Percentiles rank a stretch among this genome's conserved stretches.
Evolutionary conservation across 345 rosid species (phyloP).

Genomic region (Syzygium aqueum): DNA sequence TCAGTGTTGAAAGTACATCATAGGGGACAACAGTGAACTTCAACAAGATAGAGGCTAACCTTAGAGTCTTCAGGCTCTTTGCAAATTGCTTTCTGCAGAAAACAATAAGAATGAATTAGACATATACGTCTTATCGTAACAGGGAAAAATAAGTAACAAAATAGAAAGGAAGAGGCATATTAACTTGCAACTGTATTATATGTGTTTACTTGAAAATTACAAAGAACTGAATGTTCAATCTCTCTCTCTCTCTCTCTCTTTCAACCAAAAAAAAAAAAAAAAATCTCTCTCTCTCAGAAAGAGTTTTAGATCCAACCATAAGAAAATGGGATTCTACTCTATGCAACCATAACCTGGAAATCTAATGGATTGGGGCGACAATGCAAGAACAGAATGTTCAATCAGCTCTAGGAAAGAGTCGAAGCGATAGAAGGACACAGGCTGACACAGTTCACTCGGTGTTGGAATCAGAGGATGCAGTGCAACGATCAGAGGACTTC

Average conservation of each 20-base stretch:
- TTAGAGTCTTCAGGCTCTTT: constrained; percentile 77
- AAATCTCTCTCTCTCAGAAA: neutral
- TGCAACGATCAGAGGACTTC: neutral
- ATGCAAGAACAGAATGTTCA: neutral
- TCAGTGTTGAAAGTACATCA: neutral
- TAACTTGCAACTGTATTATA: neutral
- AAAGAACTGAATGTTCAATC: neutral
- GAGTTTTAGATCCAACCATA: neutral
- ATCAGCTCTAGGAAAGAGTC: neutral
- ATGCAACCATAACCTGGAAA: neutral
- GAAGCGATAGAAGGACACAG: neutral
- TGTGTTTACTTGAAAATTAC: neutral
- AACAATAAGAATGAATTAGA: neutral
- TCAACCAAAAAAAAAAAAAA: too few species aligned
- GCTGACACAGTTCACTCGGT: neutral
- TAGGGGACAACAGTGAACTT: neutral
- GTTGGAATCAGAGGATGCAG: neutral
- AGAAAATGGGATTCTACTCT: neutral
- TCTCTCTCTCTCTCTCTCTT: neutral
- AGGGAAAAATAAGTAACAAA: neutral
- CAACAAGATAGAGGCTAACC: constrained; percentile 31
- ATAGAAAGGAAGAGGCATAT: neutral
- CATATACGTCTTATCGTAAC: neutral
- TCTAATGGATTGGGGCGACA: neutral
- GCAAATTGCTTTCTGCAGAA: constrained; percentile 69